Evolutionary conservation across 1,284 basidiomycete species (phyloP), one percentile per base, ranked within the genome.

Genomic region (Trichosporon sp.): DNA sequence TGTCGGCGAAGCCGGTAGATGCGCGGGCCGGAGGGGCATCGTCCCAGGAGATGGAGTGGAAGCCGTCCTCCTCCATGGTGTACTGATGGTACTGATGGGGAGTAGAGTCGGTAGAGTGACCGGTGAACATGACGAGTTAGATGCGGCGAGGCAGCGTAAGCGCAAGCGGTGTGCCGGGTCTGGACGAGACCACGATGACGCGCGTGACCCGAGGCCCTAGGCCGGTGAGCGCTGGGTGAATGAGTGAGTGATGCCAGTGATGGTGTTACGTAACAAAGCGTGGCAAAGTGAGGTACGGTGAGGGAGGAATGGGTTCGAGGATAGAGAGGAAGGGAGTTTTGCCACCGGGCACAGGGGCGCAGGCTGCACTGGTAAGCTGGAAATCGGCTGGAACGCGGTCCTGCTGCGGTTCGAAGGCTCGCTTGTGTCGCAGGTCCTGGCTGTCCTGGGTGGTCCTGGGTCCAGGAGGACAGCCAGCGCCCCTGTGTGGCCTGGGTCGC

Each of bases 11-110:
- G 6, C 71, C 72, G 21, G 68, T 31, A 40, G 46, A 19, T 6
- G 65, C 54, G 48, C 73, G 73, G 11, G 78, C 16, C 16, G 43
- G 73, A 2, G 80, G 79, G 1, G 80, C 79, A 70, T 83, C 80
- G 68, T 83, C 81, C 81, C 81, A 83, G 61, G 79, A 79, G 40
- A 83, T 80, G 10, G 80, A 81, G 68, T 83, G 78, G 74, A 83
- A 83, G 16, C 81, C 81, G 73, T 83, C 81, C 51, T 82, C 79
- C 56, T 83, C 80, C 40, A 80, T 69, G 7, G 75, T 54, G 26
- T 67, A 68, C 76, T 76, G 67, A 64, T 61, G 40, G 43, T 26
- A n/a, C 19, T 8, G 37, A n/a, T 35, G 59, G 37, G 37, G 37
- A 32, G n/a, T n/a, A 67, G 14, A 35, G 43, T 21, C 43, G 35